phyloP scores from a whole-genome alignment of 257 asterid species.

The Lycium ferocissimum region DNA sequence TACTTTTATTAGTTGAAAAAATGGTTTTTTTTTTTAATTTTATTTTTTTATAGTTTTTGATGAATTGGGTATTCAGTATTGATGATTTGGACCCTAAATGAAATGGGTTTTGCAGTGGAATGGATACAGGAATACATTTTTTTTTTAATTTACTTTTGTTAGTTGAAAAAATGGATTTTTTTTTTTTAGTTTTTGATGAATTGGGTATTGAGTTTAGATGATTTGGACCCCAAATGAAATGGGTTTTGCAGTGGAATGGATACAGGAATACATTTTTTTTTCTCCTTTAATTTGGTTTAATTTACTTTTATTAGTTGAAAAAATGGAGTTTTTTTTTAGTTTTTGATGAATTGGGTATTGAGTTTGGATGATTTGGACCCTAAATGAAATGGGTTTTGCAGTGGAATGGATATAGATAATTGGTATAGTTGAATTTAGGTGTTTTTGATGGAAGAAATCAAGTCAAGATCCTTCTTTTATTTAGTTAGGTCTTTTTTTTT shows the following conservation, averaged over 20 bases:
- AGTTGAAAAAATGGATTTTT: not conserved
- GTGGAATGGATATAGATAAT: not conserved
- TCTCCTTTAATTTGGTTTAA: not conserved
- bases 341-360: not conserved
- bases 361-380: not conserved
- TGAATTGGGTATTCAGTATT: not conserved
- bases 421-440: not conserved
- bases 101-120: not conserved
- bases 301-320: not conserved
- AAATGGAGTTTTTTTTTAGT: not conserved
- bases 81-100: not conserved
- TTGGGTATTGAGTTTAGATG: not conserved
- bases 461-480: too few relatives aligned
- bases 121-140: conserved; percentile 44
- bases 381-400: too few relatives aligned
- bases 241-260: too few relatives aligned
- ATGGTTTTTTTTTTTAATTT: not conserved
- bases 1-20: not conserved
- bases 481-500: too few relatives aligned
- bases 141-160: not conserved
- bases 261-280: conserved; percentile 46
- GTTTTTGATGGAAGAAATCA: too few relatives aligned
- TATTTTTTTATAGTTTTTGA: not conserved
- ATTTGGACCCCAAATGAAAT: too few relatives aligned
- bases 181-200: not conserved